A percentile compares a stretch with the other conserved stretches of the same genome.
These are phyloP conservation scores for Pseudocercospora fijiensis DNA, from an alignment of 2,329 filamentous ascomycete species.

Conservation along the genomic window DNA sequence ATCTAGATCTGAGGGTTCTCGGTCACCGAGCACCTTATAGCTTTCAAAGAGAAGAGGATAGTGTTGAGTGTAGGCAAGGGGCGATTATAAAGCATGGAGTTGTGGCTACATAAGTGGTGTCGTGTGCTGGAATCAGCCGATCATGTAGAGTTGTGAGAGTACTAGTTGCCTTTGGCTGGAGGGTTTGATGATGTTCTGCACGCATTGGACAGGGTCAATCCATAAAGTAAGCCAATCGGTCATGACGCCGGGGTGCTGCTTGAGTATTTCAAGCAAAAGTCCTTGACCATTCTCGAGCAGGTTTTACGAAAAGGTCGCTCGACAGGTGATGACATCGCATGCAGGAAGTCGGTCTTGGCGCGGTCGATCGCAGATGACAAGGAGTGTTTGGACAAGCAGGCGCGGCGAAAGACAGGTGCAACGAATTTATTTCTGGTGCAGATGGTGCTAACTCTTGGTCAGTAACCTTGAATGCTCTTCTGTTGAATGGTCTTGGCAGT, in stretches of 20 bases:
- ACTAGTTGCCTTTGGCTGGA: not conserved
- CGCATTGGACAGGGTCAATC: too few species aligned
- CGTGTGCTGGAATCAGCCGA: too few species aligned
- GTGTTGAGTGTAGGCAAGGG: not conserved
- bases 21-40: not conserved
- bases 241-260: not conserved
- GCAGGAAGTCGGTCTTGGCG: not conserved
- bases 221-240: too few species aligned
- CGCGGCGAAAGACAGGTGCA: not conserved
- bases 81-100: not conserved
- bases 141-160: not conserved
- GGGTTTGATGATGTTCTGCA: not conserved
- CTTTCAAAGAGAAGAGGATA: not conserved
- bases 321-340: too few species aligned
- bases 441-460: not conserved
- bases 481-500: not conserved
- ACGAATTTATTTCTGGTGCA: not conserved
- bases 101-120: not conserved
- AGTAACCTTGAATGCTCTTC: not conserved
- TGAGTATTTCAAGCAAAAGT: not conserved
- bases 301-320: too few species aligned
- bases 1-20: not conserved
- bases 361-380: not conserved
- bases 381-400: not conserved
- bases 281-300: not conserved